Evolutionary conservation across 768 basidiomycete species (phyloP).

Genomic region (Grammothele lineata): DNA sequence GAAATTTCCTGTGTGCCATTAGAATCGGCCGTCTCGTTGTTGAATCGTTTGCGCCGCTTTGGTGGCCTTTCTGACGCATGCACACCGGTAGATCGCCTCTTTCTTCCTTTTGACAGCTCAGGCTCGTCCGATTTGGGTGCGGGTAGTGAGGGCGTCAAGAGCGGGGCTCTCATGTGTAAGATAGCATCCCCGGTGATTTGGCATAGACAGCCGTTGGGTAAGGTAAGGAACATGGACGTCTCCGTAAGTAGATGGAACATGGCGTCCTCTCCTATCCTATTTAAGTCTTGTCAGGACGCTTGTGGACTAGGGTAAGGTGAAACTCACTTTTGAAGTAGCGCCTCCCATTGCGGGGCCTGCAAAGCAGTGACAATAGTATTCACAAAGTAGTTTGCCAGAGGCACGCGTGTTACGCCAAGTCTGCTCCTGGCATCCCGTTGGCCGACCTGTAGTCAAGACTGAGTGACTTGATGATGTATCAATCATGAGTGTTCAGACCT

Average conservation of each 20-base stretch:
- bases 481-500: constrained; percentile 35
- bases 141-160: no score
- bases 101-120: not conserved
- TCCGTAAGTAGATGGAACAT: constrained; percentile 77
- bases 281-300: no score
- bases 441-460: constrained; percentile 1
- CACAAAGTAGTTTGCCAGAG: constrained; percentile 56
- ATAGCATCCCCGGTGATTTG: constrained; percentile 79
- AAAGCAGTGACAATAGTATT: constrained; percentile 75
- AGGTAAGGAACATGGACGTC: constrained; percentile 67
- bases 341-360: constrained; percentile 62
- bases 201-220: constrained; percentile 82
- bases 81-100: not conserved
- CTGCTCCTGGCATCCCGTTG: constrained; percentile 35
- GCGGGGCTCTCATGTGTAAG: constrained; percentile 34
- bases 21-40: no score
- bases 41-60: not conserved
- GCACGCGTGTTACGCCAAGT: constrained; percentile 28
- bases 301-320: no score
- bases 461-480: no score
- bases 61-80: not conserved
- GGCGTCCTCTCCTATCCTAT: constrained; percentile 70
- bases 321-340: constrained; percentile 52
- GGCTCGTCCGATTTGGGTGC: no score
- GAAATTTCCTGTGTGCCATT: no score